These are phyloP conservation scores for Lasiodiplodia sp. DNA, from an alignment of 2,329 filamentous ascomycete species.

Conservation along the genomic window DNA sequence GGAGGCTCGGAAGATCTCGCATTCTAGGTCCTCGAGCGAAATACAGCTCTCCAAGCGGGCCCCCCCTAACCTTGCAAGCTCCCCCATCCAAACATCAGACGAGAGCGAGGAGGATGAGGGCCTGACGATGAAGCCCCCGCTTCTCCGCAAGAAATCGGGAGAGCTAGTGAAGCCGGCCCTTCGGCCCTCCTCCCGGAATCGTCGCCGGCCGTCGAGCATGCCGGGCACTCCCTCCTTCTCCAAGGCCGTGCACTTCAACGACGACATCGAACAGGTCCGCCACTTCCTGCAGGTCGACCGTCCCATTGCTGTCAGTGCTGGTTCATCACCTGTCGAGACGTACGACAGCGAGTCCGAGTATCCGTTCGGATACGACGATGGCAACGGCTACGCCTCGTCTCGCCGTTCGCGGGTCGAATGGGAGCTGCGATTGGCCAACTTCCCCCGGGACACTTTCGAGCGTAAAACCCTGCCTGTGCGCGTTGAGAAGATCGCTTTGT, in stretches of 20 bases:
- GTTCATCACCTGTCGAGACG: slow-evolving; percentile 86
- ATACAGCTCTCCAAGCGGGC: slow-evolving; percentile 57
- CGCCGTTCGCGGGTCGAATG: slow-evolving; percentile 70
- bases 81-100: slow-evolving; percentile 52
- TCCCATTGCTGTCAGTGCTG: slow-evolving; percentile 93
- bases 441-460: slow-evolving; percentile 71
- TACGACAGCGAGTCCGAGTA: slow-evolving; percentile 91
- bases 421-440: slow-evolving; percentile 87
- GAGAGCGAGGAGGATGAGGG: slow-evolving; percentile 60
- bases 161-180: slow-evolving; percentile 94
- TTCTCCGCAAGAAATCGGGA: slow-evolving; percentile 97
- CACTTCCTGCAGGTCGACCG: slow-evolving; percentile 95
- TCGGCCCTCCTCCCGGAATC: slow-evolving; percentile 71
- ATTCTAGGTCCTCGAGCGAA: slow-evolving; percentile 67
- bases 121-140: slow-evolving; percentile 75
- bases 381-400: slow-evolving; percentile 42
- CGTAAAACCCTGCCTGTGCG: slow-evolving; percentile 74
- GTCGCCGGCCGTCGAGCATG: slow-evolving; percentile 90
- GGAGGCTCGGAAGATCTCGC: slow-evolving; percentile 66
- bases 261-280: slow-evolving; percentile 92
- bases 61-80: slow-evolving; percentile 46
- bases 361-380: slow-evolving; percentile 72
- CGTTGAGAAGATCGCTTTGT: slow-evolving; percentile 86
- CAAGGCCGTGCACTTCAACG: slow-evolving; percentile 98
- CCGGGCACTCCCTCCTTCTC: slow-evolving; percentile 94